These are phyloP conservation scores for Aspergillus ochraceoroseus DNA, from an alignment of 2,329 filamentous ascomycete species.

Conservation along the genomic window DNA sequence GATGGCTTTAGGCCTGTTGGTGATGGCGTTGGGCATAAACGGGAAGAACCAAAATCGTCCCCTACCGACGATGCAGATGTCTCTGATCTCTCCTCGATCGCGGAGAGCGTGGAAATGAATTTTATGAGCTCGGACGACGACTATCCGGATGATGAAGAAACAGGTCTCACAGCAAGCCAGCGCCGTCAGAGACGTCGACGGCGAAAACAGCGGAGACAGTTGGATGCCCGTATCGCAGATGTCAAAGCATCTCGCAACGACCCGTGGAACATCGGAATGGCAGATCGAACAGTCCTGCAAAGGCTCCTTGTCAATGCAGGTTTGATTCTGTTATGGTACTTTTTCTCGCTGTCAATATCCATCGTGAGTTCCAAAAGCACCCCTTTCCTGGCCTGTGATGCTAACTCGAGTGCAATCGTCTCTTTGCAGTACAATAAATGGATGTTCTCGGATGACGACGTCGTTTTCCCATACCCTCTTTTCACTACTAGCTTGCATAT, in stretches of 20 bases:
- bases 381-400: not conserved
- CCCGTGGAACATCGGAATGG: constrained; percentile 55
- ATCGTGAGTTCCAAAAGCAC: constrained; percentile 57
- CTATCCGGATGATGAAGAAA: constrained; percentile 81
- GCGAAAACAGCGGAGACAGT: constrained; percentile 61
- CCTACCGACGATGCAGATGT: constrained; percentile 35
- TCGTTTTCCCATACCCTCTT: constrained; percentile 89
- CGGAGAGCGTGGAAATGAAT: constrained; percentile 52
- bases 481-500: constrained; percentile 96
- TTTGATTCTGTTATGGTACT: constrained; percentile 83
- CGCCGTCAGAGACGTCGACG: constrained; percentile 60
- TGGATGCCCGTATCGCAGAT: constrained; percentile 65
- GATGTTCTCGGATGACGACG: constrained; percentile 86
- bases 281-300: constrained; percentile 67
- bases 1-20: constrained; percentile 26
- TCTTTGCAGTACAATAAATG: constrained; percentile 86
- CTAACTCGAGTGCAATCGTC: not conserved
- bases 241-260: constrained; percentile 63
- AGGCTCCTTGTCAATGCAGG: constrained; percentile 67
- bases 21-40: constrained; percentile 25
- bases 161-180: constrained; percentile 71
- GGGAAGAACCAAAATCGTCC: constrained; percentile 35
- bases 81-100: constrained; percentile 42
- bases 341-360: constrained; percentile 90
- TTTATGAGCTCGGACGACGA: constrained; percentile 64